Percentiles rank a stretch among this genome's conserved stretches.
Evolutionary conservation across 768 basidiomycete genomes (phyloP).

Genomic region (Kwoniella sp.): DNA sequence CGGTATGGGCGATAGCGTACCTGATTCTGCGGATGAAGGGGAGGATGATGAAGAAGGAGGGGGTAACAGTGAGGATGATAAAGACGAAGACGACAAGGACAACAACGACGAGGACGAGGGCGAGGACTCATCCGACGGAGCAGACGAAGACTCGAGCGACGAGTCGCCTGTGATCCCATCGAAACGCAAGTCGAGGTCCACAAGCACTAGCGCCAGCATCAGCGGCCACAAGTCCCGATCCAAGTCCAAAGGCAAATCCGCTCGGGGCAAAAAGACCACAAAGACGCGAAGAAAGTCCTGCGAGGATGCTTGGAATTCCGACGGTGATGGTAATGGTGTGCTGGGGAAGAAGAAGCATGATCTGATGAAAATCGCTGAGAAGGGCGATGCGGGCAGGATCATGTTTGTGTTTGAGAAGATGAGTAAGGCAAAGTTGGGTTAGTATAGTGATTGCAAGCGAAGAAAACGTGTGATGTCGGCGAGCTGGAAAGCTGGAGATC

Average conservation of each 20-base stretch:
- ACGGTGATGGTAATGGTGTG: background rate
- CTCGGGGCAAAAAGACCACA: too few relatives aligned
- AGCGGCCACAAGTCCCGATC: too few relatives aligned
- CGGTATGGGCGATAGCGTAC: background rate
- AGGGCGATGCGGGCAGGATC: slow-evolving; percentile 44
- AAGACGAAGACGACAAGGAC: too few relatives aligned
- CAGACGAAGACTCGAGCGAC: background rate
- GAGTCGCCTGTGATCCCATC: background rate
- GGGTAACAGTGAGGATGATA: too few relatives aligned
- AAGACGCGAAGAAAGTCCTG: too few relatives aligned
- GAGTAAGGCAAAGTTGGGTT: slow-evolving; percentile 20
- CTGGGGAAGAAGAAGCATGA: slow-evolving; percentile 34
- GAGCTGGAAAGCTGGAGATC: too few relatives aligned
- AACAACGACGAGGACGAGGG: too few relatives aligned
- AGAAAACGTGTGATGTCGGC: too few relatives aligned
- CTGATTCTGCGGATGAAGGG: slow-evolving; percentile 25
- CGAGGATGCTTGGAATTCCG: too few relatives aligned
- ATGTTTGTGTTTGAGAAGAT: slow-evolving; percentile 54
- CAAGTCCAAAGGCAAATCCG: too few relatives aligned
- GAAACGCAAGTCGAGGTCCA: background rate
- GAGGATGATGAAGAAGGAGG: slow-evolving; percentile 1
- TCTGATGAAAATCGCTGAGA: slow-evolving; percentile 32
- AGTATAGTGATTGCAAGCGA: too few relatives aligned
- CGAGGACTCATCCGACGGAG: background rate
- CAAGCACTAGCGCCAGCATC: too few relatives aligned